Percentiles rank a stretch among this genome's conserved stretches.
Evolutionary conservation across 1,284 basidiomycete species (phyloP).

Genomic region (Fomitopsis schrenkii): DNA sequence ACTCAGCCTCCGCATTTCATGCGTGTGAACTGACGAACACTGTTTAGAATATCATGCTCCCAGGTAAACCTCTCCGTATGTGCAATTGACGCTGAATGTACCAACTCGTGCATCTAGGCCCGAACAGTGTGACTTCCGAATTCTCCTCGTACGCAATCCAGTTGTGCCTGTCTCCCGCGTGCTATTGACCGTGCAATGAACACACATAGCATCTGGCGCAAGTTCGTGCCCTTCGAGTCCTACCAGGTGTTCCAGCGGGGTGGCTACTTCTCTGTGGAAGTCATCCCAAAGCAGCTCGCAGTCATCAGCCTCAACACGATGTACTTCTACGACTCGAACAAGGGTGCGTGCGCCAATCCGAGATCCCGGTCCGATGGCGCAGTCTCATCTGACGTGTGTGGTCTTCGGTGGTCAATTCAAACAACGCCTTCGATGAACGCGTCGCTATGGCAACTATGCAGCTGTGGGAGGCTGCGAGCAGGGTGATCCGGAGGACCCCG

Average conservation of each 20-base stretch:
- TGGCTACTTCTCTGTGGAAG: slow-evolving; percentile 82
- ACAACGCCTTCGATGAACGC: neutral
- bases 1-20: neutral
- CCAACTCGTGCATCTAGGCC: slow-evolving; percentile 42
- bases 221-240: slow-evolving; percentile 80
- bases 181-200: slow-evolving; percentile 12
- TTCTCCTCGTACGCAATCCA: slow-evolving; percentile 58
- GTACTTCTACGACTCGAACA: slow-evolving; percentile 92
- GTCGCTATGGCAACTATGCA: slow-evolving; percentile 22
- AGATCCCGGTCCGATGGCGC: neutral
- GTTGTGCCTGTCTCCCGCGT: neutral
- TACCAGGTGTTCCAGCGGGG: slow-evolving; percentile 82
- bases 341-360: slow-evolving; percentile 45
- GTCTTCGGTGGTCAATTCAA: slow-evolving; percentile 8
- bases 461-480: slow-evolving; percentile 68
- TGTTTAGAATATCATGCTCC: slow-evolving; percentile 58
- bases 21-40: slow-evolving; percentile 7
- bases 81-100: slow-evolving; percentile 3
- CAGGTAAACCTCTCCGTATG: slow-evolving; percentile 38
- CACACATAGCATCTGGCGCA: slow-evolving; percentile 67
- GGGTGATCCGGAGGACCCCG: slow-evolving; percentile 64
- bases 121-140: slow-evolving; percentile 76
- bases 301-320: slow-evolving; percentile 89
- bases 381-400: neutral
- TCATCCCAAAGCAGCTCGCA: slow-evolving; percentile 73